phyloP scores from a whole-genome alignment of 495 filamentous ascomycete species.

The Aspergillus asperescens region DNA sequence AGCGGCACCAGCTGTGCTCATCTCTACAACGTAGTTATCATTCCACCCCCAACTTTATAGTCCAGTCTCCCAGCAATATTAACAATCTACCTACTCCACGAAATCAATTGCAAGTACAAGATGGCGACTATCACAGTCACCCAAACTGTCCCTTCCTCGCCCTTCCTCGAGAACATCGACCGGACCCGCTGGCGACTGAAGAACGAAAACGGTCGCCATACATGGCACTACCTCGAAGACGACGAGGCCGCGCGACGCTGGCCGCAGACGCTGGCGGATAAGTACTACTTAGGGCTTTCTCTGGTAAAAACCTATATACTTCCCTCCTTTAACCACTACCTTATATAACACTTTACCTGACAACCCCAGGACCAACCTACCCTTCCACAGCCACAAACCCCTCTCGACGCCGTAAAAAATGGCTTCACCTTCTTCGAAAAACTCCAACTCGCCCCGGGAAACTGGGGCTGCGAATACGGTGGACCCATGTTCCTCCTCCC shows the following conservation, averaged over 20 bases:
- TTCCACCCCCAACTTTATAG: background rate
- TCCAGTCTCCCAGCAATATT: too few species aligned
- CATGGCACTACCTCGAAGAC: constrained; percentile 13
- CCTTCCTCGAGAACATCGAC: constrained; percentile 1
- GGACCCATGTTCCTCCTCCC: constrained; percentile 14
- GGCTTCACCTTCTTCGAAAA: constrained; percentile 5
- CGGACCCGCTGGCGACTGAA: constrained; percentile 7
- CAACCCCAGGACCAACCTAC: constrained; percentile 2
- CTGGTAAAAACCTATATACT: background rate
- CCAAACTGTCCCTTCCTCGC: too few species aligned
- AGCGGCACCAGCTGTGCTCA: constrained; percentile 3
- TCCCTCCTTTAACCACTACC: background rate
- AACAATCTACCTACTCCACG: too few species aligned
- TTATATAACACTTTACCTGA: background rate
- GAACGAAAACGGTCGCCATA: constrained; percentile 9
- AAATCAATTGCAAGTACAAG: too few species aligned
- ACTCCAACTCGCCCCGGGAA: constrained; percentile 4
- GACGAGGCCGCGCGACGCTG: background rate
- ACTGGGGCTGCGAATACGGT: constrained; percentile 15
- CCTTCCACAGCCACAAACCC: background rate
- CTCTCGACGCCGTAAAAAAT: constrained; percentile 1
- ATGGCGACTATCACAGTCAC: constrained; percentile 1
- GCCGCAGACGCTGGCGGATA: constrained; percentile 6
- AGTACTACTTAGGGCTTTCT: constrained; percentile 7
- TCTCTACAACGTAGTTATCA: constrained; percentile 12